Evolutionary conservation across 441 rosid species (phyloP).

Genomic region (Pelargonium exstipulatum): DNA sequence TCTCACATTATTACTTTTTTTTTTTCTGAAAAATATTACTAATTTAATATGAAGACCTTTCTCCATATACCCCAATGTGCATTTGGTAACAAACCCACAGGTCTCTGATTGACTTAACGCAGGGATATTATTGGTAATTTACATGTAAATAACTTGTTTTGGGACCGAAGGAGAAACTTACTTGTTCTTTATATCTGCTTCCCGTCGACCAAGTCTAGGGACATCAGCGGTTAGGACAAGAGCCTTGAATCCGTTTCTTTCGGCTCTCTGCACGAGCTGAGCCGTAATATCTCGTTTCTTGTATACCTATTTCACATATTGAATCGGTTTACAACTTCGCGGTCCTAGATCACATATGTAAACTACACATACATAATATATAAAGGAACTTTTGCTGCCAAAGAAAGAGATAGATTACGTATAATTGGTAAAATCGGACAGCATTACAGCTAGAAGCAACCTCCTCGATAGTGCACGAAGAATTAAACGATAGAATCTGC

Average conservation of each 20-base stretch:
- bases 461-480: slow-evolving; percentile 91
- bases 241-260: slow-evolving; percentile 89
- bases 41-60: too few relatives aligned
- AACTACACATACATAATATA: too few relatives aligned
- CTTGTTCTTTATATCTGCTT: slow-evolving; percentile 25
- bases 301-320: slow-evolving; percentile 45
- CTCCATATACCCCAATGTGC: too few relatives aligned
- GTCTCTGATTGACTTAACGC: too few relatives aligned
- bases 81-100: too few relatives aligned
- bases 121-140: too few relatives aligned
- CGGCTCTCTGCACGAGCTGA: slow-evolving; percentile 88
- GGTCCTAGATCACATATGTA: background rate
- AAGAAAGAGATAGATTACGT: slow-evolving; percentile 37
- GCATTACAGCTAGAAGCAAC: slow-evolving; percentile 93
- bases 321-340: background rate
- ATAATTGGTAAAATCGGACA: slow-evolving; percentile 87
- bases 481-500: slow-evolving; percentile 83
- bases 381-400: background rate
- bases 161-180: background rate
- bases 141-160: too few relatives aligned
- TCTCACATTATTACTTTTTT: too few relatives aligned
- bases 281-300: slow-evolving; percentile 74
- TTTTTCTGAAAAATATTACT: too few relatives aligned
- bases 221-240: slow-evolving; percentile 93
- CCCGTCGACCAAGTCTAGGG: slow-evolving; percentile 94